Base-by-base conservation (phyloP, 1,284 basidiomycete species). In the Moesziomyces sp. region DNA sequence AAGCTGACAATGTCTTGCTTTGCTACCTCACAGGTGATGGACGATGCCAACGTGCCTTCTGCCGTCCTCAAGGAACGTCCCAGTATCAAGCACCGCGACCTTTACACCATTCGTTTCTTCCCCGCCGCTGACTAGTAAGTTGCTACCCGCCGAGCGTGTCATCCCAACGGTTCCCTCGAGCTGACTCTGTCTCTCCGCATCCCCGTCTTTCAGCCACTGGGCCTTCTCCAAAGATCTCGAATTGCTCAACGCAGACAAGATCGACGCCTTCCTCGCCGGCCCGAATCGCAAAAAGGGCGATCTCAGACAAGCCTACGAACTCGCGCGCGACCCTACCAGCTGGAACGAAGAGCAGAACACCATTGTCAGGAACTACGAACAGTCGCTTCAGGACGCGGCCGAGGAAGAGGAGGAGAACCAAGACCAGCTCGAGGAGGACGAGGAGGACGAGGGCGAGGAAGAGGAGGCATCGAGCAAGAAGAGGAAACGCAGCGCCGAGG, bases 111-210 rank as follows among this genome's bases (percentile, higher is more conserved):
- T 46, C 87, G 89, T 76, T 96, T 94, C 89, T 95, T 94, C 88
- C 93, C 93, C 38, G 89, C 89, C 42, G 93, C 92, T 58, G 94
- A 97, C 86, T 93, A 91, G 94, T 97, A 79, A 85, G 93, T 89
- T 10, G 13, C 51, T 16, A 16, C 23, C 13, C 16, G 10, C 13
- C 16, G 7, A 24, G 38, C 23, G 23, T 73, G 54, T 38, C 61
- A 52, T 42, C 11, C 23, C 18, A 10, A 51, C 21, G 10, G 2
- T n/a, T 5, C 35, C 52, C 50, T 23, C 49, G 47, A 26, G 21
- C 53, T 59, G 42, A 43, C 40, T 18, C 28, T 46, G 30, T 56
- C 45, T 24, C 46, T 42, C 28, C 24, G 8, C n/a, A 10, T 14
- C 38, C 47, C 74, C 68, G 23, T 50, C 11, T 10, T 44, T 23